phyloP scores from a whole-genome alignment of 371 early-diverging fungal genomes.

The Haplosporangium sp. region DNA sequence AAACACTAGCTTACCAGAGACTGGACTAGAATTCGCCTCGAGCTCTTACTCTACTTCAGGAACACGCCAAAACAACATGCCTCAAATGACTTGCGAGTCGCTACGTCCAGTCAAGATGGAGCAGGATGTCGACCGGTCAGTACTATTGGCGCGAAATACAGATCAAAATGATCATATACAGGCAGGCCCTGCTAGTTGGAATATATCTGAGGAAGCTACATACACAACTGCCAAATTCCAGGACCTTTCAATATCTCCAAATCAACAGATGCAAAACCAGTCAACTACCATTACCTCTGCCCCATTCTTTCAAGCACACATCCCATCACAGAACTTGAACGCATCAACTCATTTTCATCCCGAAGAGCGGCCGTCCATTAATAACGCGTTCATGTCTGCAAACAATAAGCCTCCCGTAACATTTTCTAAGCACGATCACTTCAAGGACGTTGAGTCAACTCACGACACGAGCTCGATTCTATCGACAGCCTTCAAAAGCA shows the following conservation, averaged over 20 bases:
- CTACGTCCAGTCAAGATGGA: neutral
- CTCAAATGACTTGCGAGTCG: neutral
- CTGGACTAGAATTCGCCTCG: neutral
- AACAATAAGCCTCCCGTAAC: neutral
- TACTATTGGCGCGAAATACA: neutral
- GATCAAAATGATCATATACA: no score
- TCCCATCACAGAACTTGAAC: neutral
- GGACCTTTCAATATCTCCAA: slow-evolving; percentile 20
- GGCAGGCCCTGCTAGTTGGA: neutral
- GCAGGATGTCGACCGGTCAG: neutral
- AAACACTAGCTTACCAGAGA: neutral
- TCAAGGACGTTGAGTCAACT: neutral
- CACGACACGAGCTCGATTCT: neutral
- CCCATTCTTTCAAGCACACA: no score
- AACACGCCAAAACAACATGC: neutral
- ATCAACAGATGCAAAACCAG: neutral
- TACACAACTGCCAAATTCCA: slow-evolving; percentile 14
- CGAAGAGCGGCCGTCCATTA: neutral
- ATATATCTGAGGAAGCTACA: slow-evolving; percentile 11
- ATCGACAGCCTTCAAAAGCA: neutral
- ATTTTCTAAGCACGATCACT: neutral
- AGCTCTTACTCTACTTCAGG: neutral
- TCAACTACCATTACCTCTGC: neutral
- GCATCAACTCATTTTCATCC: neutral
- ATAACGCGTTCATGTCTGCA: neutral